Evolutionary conservation across 495 filamentous ascomycete genomes (phyloP).

Genomic region (Trichoderma gamsii): DNA sequence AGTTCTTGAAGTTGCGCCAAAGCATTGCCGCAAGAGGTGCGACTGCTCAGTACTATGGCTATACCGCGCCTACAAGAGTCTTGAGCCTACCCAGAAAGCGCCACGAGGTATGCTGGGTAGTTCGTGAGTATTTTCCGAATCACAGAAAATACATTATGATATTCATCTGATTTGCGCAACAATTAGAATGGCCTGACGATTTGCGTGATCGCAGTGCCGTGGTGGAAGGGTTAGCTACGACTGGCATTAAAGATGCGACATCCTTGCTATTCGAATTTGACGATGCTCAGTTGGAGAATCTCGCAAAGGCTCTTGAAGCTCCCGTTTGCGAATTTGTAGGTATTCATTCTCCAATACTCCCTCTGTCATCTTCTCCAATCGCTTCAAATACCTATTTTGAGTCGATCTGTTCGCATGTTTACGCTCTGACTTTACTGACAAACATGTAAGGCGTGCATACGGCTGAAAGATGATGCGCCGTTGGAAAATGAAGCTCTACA

Average conservation of each 20-base stretch:
- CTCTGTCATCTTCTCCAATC: background rate
- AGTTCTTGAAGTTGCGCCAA: background rate
- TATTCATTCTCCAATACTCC: background rate
- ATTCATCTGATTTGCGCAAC: background rate
- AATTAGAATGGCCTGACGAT: background rate
- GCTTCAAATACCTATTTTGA: background rate
- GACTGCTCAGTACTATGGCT: slow-evolving; percentile 2
- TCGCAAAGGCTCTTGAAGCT: background rate
- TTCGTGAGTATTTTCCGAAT: background rate
- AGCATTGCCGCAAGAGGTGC: background rate
- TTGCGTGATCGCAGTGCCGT: background rate
- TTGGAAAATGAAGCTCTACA: background rate
- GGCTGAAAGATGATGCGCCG: background rate
- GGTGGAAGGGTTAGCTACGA: background rate
- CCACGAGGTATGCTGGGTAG: background rate
- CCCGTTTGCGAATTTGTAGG: slow-evolving; percentile 2
- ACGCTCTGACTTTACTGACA: background rate
- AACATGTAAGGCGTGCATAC: background rate
- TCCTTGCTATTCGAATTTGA: background rate
- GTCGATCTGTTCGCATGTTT: background rate
- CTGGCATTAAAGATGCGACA: background rate
- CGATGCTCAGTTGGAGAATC: background rate
- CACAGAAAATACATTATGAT: background rate
- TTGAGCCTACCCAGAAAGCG: slow-evolving; percentile 1
- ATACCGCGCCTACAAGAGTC: background rate